A percentile compares a stretch with the other conserved stretches of the same genome.
phyloP scores from a whole-genome alignment of 768 basidiomycete species.

The Phylloporus arenicola region DNA sequence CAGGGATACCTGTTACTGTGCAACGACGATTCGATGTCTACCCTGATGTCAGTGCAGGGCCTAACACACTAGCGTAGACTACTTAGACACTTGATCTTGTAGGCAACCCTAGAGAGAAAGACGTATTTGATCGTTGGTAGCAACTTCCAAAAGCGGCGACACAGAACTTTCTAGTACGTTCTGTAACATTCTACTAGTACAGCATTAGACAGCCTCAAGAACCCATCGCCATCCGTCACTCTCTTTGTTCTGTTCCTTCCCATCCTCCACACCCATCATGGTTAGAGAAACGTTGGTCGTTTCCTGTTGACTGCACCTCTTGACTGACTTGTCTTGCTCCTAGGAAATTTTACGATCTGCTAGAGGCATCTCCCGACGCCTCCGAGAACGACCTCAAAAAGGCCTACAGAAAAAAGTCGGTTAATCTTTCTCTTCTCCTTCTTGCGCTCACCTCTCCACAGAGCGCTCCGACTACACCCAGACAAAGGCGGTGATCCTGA shows the following conservation, averaged over 20 bases:
- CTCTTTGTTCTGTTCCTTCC: slow-evolving; percentile 12
- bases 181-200: slow-evolving; percentile 26
- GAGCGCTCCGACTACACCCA: slow-evolving; percentile 80
- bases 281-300: slow-evolving; percentile 58
- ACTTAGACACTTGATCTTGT: neutral
- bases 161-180: slow-evolving; percentile 31
- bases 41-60: slow-evolving; percentile 50
- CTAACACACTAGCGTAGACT: neutral
- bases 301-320: neutral
- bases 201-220: slow-evolving; percentile 26
- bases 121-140: neutral
- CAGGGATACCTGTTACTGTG: slow-evolving; percentile 84
- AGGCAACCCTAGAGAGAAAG: too few species aligned
- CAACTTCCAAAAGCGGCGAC: slow-evolving; percentile 18
- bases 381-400: slow-evolving; percentile 88
- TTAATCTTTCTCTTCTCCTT: neutral
- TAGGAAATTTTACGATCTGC: slow-evolving; percentile 90
- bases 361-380: slow-evolving; percentile 76
- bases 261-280: slow-evolving; percentile 36
- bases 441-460: slow-evolving; percentile 26
- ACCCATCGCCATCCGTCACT: slow-evolving; percentile 3
- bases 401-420: slow-evolving; percentile 89
- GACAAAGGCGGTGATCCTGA: slow-evolving; percentile 97
- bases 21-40: slow-evolving; percentile 95
- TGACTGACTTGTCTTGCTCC: slow-evolving; percentile 1